These are phyloP conservation scores for Pichia sp. DNA, from an alignment of 1,139 yeast species.

Conservation along the genomic window DNA sequence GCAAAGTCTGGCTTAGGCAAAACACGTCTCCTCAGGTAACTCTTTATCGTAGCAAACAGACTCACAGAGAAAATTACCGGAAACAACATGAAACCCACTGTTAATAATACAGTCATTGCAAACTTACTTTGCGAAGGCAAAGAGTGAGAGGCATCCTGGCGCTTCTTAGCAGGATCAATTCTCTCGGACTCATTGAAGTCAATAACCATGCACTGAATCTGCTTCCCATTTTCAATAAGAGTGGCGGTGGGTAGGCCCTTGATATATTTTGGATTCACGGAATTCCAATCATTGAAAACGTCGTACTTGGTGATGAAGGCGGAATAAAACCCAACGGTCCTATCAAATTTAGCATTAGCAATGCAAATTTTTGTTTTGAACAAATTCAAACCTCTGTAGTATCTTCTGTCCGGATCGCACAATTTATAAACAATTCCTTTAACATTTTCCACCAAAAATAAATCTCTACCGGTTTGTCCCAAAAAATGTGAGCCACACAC, in stretches of 20 bases:
- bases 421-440: slow-evolving; percentile 44
- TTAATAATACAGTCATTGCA: slow-evolving; percentile 9
- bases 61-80: slow-evolving; percentile 48
- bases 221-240: slow-evolving; percentile 28
- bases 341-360: slow-evolving; percentile 76
- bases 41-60: slow-evolving; percentile 33
- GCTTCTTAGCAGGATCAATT: neutral
- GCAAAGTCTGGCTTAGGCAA: slow-evolving; percentile 20
- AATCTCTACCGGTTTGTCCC: slow-evolving; percentile 71
- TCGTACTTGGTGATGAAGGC: slow-evolving; percentile 48
- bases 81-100: slow-evolving; percentile 43
- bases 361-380: slow-evolving; percentile 57
- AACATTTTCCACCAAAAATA: slow-evolving; percentile 54
- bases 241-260: slow-evolving; percentile 31
- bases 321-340: slow-evolving; percentile 53
- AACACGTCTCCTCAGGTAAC: slow-evolving; percentile 23
- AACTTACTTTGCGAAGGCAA: slow-evolving; percentile 10
- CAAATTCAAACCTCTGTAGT: slow-evolving; percentile 47
- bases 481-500: slow-evolving; percentile 56
- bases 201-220: slow-evolving; percentile 51
- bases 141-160: neutral
- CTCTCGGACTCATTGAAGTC: slow-evolving; percentile 39
- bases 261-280: slow-evolving; percentile 39
- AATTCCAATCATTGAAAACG: slow-evolving; percentile 45
- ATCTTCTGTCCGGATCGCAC: slow-evolving; percentile 52